These are phyloP conservation scores for Begonia peltatifolia DNA, from an alignment of 306 rosid species.

Conservation along the genomic window DNA sequence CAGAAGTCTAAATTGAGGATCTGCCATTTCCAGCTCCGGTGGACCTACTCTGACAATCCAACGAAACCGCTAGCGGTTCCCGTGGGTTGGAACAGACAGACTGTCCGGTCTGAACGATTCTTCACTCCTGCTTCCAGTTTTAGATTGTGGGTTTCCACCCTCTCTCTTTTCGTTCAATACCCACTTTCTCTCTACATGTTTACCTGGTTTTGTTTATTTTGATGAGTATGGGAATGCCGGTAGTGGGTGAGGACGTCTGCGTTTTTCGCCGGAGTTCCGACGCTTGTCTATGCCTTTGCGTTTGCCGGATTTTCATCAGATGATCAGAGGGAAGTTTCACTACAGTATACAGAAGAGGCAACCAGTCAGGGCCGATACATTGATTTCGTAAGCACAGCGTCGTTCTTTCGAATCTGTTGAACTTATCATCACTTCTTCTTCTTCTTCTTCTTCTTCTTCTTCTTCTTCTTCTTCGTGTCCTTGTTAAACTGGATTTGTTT, in stretches of 20 bases:
- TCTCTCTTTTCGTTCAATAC: no score
- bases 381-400: slow-evolving; percentile 40
- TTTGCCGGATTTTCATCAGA: slow-evolving; percentile 62
- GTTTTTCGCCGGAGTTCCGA: slow-evolving; percentile 16
- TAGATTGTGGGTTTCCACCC: no score
- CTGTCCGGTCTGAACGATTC: no score
- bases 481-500: slow-evolving; percentile 6
- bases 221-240: no score
- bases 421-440: slow-evolving; percentile 7
- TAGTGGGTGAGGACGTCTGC: slow-evolving; percentile 14
- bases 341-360: slow-evolving; percentile 27
- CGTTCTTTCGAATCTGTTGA: slow-evolving; percentile 10
- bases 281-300: slow-evolving; percentile 76
- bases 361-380: slow-evolving; percentile 23
- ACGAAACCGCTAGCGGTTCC: no score
- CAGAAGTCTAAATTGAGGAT: no score
- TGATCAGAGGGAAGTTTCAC: slow-evolving; percentile 46
- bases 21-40: no score
- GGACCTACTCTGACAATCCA: no score
- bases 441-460: slow-evolving; percentile 1
- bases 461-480: slow-evolving; percentile 3
- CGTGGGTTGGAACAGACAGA: no score
- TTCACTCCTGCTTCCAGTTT: no score
- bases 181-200: no score
- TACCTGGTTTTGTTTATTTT: no score